Percentiles rank a stretch among this genome's conserved stretches.
Conservation (phyloP, 306 rosid species). For the Inga oerstediana region DNA sequence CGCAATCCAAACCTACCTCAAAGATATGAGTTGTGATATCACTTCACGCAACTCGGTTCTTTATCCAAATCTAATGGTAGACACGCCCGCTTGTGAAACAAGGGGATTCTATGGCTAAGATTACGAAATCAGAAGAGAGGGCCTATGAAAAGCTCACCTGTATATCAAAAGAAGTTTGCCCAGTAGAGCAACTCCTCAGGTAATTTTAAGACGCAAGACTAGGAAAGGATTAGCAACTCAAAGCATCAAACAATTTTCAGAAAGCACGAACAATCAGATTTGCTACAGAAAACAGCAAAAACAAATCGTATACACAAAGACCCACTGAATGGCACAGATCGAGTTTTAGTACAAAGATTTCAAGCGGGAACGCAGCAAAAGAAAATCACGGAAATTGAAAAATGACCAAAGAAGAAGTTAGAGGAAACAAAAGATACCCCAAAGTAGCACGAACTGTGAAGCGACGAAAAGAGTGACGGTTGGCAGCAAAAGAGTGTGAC, state of each 20-base stretch:
- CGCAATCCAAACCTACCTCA: neutral
- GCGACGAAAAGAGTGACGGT: neutral
- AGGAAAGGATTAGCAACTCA: neutral
- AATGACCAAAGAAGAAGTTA: neutral
- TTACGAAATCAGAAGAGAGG: neutral
- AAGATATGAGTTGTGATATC: neutral
- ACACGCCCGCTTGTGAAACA: neutral
- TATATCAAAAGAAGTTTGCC: neutral
- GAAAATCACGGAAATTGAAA: neutral
- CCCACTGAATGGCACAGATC: neutral
- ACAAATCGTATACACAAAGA: neutral
- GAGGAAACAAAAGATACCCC: neutral
- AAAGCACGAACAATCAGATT: neutral
- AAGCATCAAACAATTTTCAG: neutral
- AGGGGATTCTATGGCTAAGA: neutral
- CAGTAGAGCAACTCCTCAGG: neutral
- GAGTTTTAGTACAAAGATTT: neutral
- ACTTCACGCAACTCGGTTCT: neutral
- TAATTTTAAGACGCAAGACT: neutral
- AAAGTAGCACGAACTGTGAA: neutral
- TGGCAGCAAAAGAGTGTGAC: constrained; percentile 2
- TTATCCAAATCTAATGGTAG: neutral
- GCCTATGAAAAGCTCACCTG: neutral
- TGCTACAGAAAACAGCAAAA: neutral
- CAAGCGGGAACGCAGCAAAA: neutral